phyloP scores from a whole-genome alignment of 1,284 basidiomycete species.

The Apiotrichum brassicae region DNA sequence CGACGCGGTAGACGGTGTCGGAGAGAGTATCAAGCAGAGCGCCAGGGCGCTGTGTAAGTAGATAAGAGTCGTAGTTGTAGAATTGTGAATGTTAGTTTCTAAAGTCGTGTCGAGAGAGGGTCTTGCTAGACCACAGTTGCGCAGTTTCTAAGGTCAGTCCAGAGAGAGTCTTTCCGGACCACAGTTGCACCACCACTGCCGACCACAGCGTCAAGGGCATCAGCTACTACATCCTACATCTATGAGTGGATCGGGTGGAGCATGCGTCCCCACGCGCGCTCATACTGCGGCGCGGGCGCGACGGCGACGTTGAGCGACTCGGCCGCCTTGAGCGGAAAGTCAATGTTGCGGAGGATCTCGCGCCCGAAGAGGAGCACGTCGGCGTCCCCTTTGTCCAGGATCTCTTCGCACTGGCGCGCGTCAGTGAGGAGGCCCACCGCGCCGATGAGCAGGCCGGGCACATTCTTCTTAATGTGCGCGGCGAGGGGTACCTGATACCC shows the following conservation, averaged over 20 bases:
- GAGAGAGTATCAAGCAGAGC: no score
- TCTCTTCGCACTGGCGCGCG: slow-evolving; percentile 59
- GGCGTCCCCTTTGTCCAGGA: slow-evolving; percentile 59
- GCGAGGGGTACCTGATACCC: slow-evolving; percentile 69
- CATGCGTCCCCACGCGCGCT: slow-evolving; percentile 53
- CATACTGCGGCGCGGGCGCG: slow-evolving; percentile 43
- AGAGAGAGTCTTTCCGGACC: no score
- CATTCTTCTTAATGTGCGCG: slow-evolving; percentile 59
- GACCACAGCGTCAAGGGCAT: no score
- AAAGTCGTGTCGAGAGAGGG: no score
- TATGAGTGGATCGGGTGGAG: slow-evolving; percentile 1
- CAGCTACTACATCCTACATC: no score
- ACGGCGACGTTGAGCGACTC: slow-evolving; percentile 41
- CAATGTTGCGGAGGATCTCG: slow-evolving; percentile 49
- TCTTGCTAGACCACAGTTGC: no score
- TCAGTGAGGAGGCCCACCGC: slow-evolving; percentile 70
- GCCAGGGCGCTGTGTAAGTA: no score
- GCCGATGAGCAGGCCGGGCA: slow-evolving; percentile 56
- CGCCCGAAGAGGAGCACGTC: slow-evolving; percentile 65
- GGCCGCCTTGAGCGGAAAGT: slow-evolving; percentile 45
- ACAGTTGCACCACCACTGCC: no score
- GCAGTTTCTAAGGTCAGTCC: no score
- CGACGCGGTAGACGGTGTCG: background rate
- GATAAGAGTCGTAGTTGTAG: no score
- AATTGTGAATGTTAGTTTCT: no score